Conservation (phyloP, 78 protist species). For the Isochrysis galbana region DNA sequence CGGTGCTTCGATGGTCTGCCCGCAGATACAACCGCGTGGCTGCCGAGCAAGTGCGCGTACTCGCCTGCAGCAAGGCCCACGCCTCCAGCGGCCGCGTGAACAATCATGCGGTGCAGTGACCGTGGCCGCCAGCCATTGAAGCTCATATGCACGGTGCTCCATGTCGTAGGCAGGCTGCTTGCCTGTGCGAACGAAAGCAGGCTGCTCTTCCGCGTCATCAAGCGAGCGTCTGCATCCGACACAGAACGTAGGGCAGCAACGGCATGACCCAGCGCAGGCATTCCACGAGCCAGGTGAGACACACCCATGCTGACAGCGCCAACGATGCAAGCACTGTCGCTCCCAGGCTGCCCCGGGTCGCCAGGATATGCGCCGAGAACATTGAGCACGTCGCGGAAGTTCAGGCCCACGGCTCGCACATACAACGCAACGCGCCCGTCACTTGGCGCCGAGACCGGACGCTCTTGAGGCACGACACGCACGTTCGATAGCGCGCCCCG, state of each 20-base stretch:
- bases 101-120: neutral
- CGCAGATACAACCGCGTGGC: neutral
- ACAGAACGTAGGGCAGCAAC: neutral
- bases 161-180: neutral
- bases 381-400: neutral
- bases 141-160: neutral
- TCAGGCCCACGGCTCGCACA: neutral
- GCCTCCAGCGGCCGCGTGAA: conserved; percentile 38
- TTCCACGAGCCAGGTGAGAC: neutral
- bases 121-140: neutral
- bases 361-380: neutral
- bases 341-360: too few species aligned
- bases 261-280: neutral
- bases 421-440: neutral
- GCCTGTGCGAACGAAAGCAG: neutral
- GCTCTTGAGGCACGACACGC: neutral
- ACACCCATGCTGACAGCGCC: neutral
- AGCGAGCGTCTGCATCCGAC: neutral
- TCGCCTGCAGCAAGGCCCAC: conserved; percentile 19
- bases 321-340: too few species aligned
- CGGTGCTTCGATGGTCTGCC: conserved; percentile 25
- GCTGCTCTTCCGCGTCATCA: neutral
- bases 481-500: neutral
- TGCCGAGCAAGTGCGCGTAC: neutral
- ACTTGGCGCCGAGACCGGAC: neutral